phyloP scores from a whole-genome alignment of 1,284 basidiomycete genomes.

The Tremellales sp. region DNA sequence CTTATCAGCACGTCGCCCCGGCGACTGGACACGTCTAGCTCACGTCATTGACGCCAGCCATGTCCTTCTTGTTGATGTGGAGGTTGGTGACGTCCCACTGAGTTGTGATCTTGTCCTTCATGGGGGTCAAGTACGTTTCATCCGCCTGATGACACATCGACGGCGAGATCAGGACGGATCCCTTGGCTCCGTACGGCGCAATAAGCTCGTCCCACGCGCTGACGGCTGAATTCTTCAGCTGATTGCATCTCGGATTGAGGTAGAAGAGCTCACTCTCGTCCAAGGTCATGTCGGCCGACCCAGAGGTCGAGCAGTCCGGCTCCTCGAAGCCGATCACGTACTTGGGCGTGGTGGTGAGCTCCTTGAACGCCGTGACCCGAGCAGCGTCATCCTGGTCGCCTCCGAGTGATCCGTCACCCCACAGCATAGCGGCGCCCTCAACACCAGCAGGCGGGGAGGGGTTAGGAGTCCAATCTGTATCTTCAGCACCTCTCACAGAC shows the following conservation, averaged over 20 bases:
- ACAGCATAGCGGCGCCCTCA: conserved; percentile 42
- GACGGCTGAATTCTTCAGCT: conserved; percentile 17
- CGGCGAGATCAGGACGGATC: conserved; percentile 38
- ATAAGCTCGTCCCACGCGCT: conserved; percentile 41
- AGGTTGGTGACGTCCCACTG: conserved; percentile 42
- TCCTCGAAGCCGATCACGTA: conserved; percentile 48
- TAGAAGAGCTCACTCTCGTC: conserved; percentile 14
- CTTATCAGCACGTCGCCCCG: no score
- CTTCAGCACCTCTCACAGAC: background rate
- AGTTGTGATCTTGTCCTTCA: conserved; percentile 22
- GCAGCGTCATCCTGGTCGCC: conserved; percentile 24
- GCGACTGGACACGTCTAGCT: no score
- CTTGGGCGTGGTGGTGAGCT: conserved; percentile 29
- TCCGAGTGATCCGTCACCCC: conserved; percentile 37
- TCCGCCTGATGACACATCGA: conserved; percentile 47
- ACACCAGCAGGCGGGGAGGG: conserved; percentile 21
- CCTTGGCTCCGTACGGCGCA: conserved; percentile 31
- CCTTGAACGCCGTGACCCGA: conserved; percentile 38
- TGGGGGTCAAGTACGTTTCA: conserved; percentile 38
- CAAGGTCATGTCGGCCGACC: conserved; percentile 27
- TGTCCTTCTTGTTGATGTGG: conserved; percentile 48
- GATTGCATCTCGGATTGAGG: background rate
- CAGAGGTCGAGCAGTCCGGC: conserved; percentile 43
- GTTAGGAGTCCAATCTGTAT: conserved; percentile 23
- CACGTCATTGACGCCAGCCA: conserved; percentile 40